Evolutionary conservation across 164 flowering plant genomes (phyloP), one percentile per base, ranked within the genome.

Genomic region (Umbellularia californica): DNA sequence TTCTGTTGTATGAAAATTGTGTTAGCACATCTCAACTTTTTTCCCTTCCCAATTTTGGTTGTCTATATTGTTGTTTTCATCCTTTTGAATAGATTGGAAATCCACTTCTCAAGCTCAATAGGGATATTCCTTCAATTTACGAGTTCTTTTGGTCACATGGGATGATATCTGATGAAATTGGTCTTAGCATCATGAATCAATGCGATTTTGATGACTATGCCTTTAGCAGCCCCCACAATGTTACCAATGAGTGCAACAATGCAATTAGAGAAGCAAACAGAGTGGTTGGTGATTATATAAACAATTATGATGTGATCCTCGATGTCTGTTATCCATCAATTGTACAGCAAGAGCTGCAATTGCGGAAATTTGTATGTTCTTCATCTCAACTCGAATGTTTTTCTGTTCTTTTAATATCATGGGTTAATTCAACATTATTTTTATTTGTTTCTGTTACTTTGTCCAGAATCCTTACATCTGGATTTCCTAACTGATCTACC

Each of bases 141-240:
- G 93, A 93, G 70, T 93, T 22, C 84, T 95, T 86, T 76, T 95
- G 97, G 98, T 95, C 98, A 7, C 97, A 95, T 66, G 97, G 97
- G 75, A 89, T 95, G 97, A 92, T 95, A 50, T 95, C 98, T 60
- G 98, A 95, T 83, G 97, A 95, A 83, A 47, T 91, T 69, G 93
- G 94, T 27, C 90, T 90, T 23, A 76, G 87, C 58, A 90, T 95
- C 72, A 88, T 83, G 87, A 88, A 83, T 5, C 85, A 92, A 11
- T 93, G 98, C 75, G 84, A 91, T 75, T 95, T 95, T 71, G 90
- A 87, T 20, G 95, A 95, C 74, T 90, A 90, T 70, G 77, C 78
- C n/a, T 87, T 79, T 74, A 77, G 74, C 12, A 81, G 77, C 79
- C 88, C 96, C 24, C 93, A 95, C 79, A 92, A 94, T 70, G 85